These are phyloP conservation scores for Hemisphaericaspora nanyangensis DNA, from an alignment of 805 yeast species.

Conservation along the genomic window DNA sequence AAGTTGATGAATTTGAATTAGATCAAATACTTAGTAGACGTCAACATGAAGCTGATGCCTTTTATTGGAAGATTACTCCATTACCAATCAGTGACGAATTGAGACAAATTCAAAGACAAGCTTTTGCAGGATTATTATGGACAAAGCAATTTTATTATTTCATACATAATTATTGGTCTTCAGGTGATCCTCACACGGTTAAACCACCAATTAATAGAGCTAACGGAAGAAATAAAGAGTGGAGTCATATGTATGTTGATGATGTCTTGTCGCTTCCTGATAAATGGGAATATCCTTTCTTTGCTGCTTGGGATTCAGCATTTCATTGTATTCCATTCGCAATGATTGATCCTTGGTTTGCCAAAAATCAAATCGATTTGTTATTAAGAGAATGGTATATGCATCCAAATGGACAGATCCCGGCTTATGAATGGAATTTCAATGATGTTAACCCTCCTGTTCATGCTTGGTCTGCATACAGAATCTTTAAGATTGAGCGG, in stretches of 20 bases:
- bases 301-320: conserved; percentile 96
- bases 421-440: conserved; percentile 96
- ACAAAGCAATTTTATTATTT: conserved; percentile 88
- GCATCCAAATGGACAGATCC: conserved; percentile 98
- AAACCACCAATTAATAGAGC: conserved; percentile 80
- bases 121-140: conserved; percentile 92
- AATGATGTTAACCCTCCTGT: conserved; percentile 96
- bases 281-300: conserved; percentile 94
- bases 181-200: conserved; percentile 75
- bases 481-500: conserved; percentile 83
- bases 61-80: conserved; percentile 86
- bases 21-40: conserved; percentile 68
- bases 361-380: conserved; percentile 81
- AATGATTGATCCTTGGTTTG: conserved; percentile 89
- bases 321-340: conserved; percentile 92
- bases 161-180: conserved; percentile 79
- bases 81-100: conserved; percentile 77
- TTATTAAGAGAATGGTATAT: conserved; percentile 93
- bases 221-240: conserved; percentile 80
- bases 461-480: conserved; percentile 91
- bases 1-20: conserved; percentile 68
- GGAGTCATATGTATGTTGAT: conserved; percentile 86
- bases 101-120: conserved; percentile 84
- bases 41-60: conserved; percentile 86
- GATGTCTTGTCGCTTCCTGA: conserved; percentile 89